Evolutionary conservation across 2,329 filamentous ascomycete species (phyloP).

Genomic region (Aspergillus sp.): DNA sequence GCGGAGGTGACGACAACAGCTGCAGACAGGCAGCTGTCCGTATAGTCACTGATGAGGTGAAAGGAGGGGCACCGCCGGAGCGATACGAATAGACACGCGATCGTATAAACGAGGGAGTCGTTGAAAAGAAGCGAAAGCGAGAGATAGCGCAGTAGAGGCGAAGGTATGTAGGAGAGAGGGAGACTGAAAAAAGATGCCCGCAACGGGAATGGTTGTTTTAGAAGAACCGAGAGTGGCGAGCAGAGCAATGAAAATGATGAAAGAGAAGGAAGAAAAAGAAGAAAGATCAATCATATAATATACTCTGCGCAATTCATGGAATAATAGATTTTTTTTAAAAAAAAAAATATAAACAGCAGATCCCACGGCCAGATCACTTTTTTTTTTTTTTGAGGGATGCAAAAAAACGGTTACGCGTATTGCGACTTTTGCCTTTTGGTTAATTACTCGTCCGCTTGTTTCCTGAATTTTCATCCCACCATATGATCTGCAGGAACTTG

Average conservation of each 20-base stretch:
- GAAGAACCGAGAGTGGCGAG: slow-evolving; percentile 2
- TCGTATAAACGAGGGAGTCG: background rate
- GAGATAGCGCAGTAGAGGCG: background rate
- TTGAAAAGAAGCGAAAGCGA: background rate
- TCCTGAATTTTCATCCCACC: background rate
- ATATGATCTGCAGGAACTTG: background rate
- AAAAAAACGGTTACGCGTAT: background rate
- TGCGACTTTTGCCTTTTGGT: background rate
- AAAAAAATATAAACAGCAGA: background rate
- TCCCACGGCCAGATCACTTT: background rate
- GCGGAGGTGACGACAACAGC: slow-evolving; percentile 12
- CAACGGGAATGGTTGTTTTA: background rate
- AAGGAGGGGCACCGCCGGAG: too few relatives aligned
- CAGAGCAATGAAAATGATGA: background rate
- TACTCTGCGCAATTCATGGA: slow-evolving; percentile 7
- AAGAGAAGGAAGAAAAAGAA: slow-evolving; percentile 1
- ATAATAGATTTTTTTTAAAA: too few relatives aligned
- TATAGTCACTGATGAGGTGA: too few relatives aligned
- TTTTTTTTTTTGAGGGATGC: background rate
- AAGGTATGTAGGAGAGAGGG: background rate
- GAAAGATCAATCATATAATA: background rate
- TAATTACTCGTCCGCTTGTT: background rate
- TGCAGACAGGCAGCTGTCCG: slow-evolving; percentile 13
- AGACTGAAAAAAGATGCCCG: background rate
- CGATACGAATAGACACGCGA: too few relatives aligned